These are phyloP conservation scores for Aspergillus latus DNA, from an alignment of 2,329 filamentous ascomycete genomes.

Conservation along the genomic window DNA sequence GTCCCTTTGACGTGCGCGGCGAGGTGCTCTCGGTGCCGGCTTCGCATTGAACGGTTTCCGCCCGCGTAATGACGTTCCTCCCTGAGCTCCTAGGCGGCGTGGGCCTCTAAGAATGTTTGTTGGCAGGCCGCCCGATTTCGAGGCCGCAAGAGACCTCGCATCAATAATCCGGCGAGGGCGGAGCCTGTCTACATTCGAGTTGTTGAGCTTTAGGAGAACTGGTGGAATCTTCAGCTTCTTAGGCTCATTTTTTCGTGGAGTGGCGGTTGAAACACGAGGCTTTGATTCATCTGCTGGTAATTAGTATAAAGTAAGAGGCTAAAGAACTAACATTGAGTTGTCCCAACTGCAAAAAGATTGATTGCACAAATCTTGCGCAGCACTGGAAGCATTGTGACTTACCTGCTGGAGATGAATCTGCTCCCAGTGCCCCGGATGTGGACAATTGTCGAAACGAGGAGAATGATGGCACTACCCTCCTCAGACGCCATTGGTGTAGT, in stretches of 20 bases:
- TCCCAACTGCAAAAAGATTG: not conserved
- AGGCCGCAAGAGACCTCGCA: slow-evolving; percentile 38
- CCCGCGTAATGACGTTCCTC: slow-evolving; percentile 18
- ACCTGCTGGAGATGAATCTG: slow-evolving; percentile 25
- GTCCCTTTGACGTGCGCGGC: slow-evolving; percentile 12
- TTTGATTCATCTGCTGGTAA: slow-evolving; percentile 1
- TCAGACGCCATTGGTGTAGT: slow-evolving; percentile 12
- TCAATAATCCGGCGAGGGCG: slow-evolving; percentile 35
- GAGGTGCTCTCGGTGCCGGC: slow-evolving; percentile 16
- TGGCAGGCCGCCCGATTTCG: slow-evolving; percentile 27
- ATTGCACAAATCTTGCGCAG: not conserved
- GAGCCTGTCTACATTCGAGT: slow-evolving; percentile 19
- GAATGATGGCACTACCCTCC: slow-evolving; percentile 17
- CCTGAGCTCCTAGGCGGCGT: slow-evolving; percentile 24
- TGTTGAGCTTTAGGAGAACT: slow-evolving; percentile 21
- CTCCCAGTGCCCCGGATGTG: slow-evolving; percentile 17
- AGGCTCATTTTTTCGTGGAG: slow-evolving; percentile 7
- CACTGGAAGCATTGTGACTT: slow-evolving; percentile 16
- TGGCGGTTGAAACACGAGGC: not conserved
- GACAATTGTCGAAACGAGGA: slow-evolving; percentile 31
- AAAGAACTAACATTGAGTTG: not conserved
- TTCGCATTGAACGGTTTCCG: slow-evolving; percentile 24
- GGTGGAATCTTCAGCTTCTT: slow-evolving; percentile 18
- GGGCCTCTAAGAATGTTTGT: slow-evolving; percentile 34
- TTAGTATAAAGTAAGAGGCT: not conserved